Evolutionary conservation across 805 yeast genomes (phyloP).

Genomic region (Spencermartinsiella europaea): DNA sequence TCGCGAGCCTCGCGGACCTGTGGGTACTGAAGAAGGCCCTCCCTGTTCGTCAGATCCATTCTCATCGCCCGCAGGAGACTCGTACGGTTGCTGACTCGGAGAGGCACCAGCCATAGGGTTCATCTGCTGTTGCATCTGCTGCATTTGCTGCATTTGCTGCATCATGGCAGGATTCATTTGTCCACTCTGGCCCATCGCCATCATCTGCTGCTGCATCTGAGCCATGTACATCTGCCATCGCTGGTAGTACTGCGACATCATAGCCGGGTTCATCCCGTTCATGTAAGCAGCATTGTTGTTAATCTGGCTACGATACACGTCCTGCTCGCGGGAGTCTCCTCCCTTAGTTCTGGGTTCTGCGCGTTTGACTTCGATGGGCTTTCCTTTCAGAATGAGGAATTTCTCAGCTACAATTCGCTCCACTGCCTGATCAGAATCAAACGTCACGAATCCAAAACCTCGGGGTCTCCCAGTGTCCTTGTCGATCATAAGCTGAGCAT

Average conservation of each 20-base stretch:
- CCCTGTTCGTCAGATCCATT: neutral
- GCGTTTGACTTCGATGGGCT: constrained; percentile 43
- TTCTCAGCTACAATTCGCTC: constrained; percentile 80
- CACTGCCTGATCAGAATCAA: constrained; percentile 90
- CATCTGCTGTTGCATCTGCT: constrained; percentile 8
- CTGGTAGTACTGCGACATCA: constrained; percentile 40
- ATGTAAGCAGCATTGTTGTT: constrained; percentile 12
- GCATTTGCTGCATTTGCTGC: constrained; percentile 6
- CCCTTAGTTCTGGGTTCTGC: constrained; percentile 38
- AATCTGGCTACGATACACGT: neutral
- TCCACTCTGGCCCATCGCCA: constrained; percentile 18
- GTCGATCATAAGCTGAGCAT: constrained; percentile 95
- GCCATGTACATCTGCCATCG: constrained; percentile 37
- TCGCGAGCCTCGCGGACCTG: neutral
- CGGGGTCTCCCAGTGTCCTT: constrained; percentile 95
- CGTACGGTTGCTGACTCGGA: neutral
- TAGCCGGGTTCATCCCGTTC: constrained; percentile 37
- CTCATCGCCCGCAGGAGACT: neutral
- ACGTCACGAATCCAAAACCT: constrained; percentile 96
- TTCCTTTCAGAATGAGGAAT: constrained; percentile 79
- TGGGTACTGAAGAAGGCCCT: neutral
- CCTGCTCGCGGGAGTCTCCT: constrained; percentile 9
- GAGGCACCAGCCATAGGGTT: neutral
- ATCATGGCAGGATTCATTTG: constrained; percentile 7
- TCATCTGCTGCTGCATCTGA: constrained; percentile 35